Evolutionary conservation across 495 filamentous ascomycete genomes (phyloP).

Genomic region (Staphylotrichum tortipilum): DNA sequence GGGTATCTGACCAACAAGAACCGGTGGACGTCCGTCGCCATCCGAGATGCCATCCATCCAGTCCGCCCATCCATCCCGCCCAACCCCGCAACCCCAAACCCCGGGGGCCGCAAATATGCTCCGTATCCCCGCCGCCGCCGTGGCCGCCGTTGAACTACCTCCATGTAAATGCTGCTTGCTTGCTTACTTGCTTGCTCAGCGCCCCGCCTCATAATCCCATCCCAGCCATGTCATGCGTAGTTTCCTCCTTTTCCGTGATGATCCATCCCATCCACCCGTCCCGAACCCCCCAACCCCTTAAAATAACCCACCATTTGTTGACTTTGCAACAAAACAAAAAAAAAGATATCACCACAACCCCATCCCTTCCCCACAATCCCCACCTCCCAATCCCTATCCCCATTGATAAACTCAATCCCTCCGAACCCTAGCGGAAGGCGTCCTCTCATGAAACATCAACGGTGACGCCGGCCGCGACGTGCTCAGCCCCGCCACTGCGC

Average conservation of each 20-base stretch:
- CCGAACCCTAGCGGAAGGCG: conserved; percentile 32
- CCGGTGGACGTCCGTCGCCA: background rate
- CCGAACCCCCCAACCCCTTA: no score
- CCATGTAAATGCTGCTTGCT: no score
- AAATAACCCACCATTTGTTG: no score
- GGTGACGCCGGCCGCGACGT: conserved; percentile 63
- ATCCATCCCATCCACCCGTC: no score
- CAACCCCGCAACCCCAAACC: conserved; percentile 1
- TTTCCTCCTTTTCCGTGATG: no score
- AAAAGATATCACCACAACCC: no score
- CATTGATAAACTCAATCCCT: conserved; percentile 21
- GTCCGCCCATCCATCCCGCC: no score
- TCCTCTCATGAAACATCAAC: conserved; percentile 42
- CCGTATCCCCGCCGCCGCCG: background rate
- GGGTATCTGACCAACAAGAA: background rate
- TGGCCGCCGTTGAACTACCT: background rate
- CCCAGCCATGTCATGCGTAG: no score
- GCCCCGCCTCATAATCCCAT: no score
- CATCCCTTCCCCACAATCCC: background rate
- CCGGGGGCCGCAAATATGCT: conserved; percentile 1
- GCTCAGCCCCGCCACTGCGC: conserved; percentile 44
- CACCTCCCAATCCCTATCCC: background rate
- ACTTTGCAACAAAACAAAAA: no score
- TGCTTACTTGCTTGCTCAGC: no score
- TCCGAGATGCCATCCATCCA: background rate